Base-by-base conservation (phyloP, 768 basidiomycete genomes). In the Tremella mesenterica region DNA sequence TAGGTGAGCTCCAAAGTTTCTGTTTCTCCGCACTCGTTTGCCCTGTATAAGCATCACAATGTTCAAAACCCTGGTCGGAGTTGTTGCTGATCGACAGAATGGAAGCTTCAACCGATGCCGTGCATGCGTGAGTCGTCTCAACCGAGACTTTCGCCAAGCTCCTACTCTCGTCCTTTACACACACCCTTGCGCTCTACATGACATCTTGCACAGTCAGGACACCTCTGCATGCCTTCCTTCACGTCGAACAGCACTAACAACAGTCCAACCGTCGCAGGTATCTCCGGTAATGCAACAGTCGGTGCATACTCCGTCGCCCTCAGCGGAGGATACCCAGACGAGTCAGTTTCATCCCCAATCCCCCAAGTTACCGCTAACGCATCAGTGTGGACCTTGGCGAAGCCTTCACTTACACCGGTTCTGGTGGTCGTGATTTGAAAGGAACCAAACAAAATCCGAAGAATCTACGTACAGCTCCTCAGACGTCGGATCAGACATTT, bases 391-490 rank as follows among this genome's bases (percentile, higher is more conserved):
- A 67, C 38, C 61, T 67, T 10, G 65, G 65, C 3, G 46, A 55
- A 27, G 60, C 60, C 23, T 67, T 67, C 48, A 72, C 72, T 1
- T 71, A 63, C 52, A 64, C 65, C 1, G 71, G 68, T 0, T 50
- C 53, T 81, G 89, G 90, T 33, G 91, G 91, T 9, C 80, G 91
- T 30, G 84, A 91, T 71, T 77, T 93, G 34, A 88, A 79, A 70
- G 91, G 91, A 10, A 93, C 91, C 0, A 85, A 84, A 69, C 70
- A 75, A 2, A 79, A 80, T 1, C 89, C 86, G 0, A 91, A 92
- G 72, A 93, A 93, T 74, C 82, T 93, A 41, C 85, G 91, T 13
- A 92, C 90, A 0, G 91, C 85, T 8, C 84, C 83, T 3, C 91
- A 95, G 70, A 88, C 83, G 60, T 84, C 77, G 46, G 82, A 92